Evolutionary conservation across 108 stramenopile genomes (phyloP).

Genomic region (Conticribra guillardii): DNA sequence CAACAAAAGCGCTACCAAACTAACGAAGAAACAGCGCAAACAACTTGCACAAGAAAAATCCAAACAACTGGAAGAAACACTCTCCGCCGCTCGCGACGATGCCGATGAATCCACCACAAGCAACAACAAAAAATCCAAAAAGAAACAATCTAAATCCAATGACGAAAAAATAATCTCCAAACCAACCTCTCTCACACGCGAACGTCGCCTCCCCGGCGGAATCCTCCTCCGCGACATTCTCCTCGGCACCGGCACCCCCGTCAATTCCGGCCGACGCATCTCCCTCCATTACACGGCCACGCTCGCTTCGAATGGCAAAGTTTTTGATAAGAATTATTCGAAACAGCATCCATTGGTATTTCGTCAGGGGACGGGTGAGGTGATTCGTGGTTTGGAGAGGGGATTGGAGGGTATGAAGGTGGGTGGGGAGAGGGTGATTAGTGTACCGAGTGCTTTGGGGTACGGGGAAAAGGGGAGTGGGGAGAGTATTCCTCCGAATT

Average conservation of each 20-base stretch:
- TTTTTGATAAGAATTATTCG: conserved; percentile 58
- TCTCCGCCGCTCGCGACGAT: neutral
- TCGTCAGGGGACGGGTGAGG: conserved; percentile 58
- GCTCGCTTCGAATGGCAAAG: conserved; percentile 46
- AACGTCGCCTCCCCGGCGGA: conserved; percentile 51
- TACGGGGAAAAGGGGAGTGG: conserved; percentile 55
- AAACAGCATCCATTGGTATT: conserved; percentile 54
- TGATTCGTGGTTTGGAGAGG: conserved; percentile 62
- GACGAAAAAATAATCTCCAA: conserved; percentile 10
- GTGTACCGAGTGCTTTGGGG: conserved; percentile 54
- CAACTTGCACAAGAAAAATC: conserved; percentile 5
- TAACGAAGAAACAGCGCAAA: neutral
- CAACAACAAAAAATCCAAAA: neutral
- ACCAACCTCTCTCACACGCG: conserved; percentile 46
- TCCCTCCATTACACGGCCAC: conserved; percentile 54
- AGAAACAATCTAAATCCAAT: conserved; percentile 3
- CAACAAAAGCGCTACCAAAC: neutral
- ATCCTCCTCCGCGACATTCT: conserved; percentile 51
- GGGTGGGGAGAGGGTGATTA: conserved; percentile 58
- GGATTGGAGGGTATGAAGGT: conserved; percentile 69
- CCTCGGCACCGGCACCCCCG: conserved; percentile 50
- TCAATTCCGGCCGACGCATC: conserved; percentile 47
- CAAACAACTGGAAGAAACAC: neutral
- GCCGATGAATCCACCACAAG: neutral
- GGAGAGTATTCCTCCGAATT: conserved; percentile 48